phyloP scores from a whole-genome alignment of 768 basidiomycete genomes.

The Vararia minispora region DNA sequence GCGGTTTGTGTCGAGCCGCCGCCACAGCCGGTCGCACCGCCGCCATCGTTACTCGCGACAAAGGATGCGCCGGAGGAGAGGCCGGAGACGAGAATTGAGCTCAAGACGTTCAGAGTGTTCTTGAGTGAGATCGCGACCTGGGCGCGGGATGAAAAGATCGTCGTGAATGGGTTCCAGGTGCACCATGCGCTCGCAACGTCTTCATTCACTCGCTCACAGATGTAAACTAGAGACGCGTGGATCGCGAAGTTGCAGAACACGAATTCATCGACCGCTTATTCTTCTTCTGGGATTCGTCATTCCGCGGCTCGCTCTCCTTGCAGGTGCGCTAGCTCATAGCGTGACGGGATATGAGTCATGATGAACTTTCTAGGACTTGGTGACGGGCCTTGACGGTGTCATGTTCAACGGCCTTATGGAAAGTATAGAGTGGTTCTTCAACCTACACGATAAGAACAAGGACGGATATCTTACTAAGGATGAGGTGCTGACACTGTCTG shows the following conservation, averaged over 20 bases:
- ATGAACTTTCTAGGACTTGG: slow-evolving; percentile 56
- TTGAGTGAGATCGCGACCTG: slow-evolving; percentile 89
- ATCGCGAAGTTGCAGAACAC: slow-evolving; percentile 88
- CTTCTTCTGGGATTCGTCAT: slow-evolving; percentile 85
- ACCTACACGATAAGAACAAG: slow-evolving; percentile 89
- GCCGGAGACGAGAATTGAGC: slow-evolving; percentile 81
- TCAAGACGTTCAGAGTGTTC: slow-evolving; percentile 81
- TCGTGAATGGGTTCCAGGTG: slow-evolving; percentile 86
- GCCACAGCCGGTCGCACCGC: slow-evolving; percentile 33
- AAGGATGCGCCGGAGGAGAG: slow-evolving; percentile 54
- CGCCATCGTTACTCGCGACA: slow-evolving; percentile 41
- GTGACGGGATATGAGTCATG: not conserved
- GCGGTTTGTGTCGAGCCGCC: slow-evolving; percentile 72
- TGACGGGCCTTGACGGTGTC: slow-evolving; percentile 79
- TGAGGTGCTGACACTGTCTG: slow-evolving; percentile 90
- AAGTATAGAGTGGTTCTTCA: slow-evolving; percentile 98
- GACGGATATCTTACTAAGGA: slow-evolving; percentile 95
- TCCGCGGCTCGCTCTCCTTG: slow-evolving; percentile 77
- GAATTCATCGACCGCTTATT: slow-evolving; percentile 91
- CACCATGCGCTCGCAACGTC: slow-evolving; percentile 1
- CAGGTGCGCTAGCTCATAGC: slow-evolving; percentile 42
- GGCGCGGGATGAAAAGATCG: slow-evolving; percentile 90
- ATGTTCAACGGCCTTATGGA: slow-evolving; percentile 98
- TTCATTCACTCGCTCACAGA: slow-evolving; percentile 3
- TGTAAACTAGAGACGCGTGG: slow-evolving; percentile 60